Evolutionary conservation across 78 protist species (phyloP).

Genomic region (Dictyostelium citrinum): DNA sequence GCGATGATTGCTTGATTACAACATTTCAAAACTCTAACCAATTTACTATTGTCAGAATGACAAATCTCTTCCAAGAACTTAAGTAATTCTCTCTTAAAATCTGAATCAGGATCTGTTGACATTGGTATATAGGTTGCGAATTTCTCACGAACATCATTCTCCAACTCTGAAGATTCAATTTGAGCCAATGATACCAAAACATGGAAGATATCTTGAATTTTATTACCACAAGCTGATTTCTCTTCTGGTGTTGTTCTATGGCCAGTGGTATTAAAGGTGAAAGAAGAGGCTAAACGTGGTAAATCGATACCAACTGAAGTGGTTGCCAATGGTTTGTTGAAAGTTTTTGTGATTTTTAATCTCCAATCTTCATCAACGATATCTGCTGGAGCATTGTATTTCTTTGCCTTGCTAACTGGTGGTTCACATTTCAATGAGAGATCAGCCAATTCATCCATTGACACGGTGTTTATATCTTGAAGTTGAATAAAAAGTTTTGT

Average conservation of each 20-base stretch:
- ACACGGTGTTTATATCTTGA: conserved; percentile 25
- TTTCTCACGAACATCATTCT: not conserved
- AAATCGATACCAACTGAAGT: conserved; percentile 60
- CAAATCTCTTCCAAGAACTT: conserved; percentile 36
- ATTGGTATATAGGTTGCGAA: conserved; percentile 32
- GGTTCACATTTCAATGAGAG: conserved; percentile 45
- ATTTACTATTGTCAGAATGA: conserved; percentile 21
- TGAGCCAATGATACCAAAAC: not conserved
- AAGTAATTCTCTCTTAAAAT: conserved; percentile 43
- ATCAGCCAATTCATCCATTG: conserved; percentile 68
- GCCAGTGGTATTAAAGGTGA: not conserved
- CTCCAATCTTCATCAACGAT: conserved; percentile 36
- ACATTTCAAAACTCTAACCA: conserved; percentile 42
- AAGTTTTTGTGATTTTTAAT: conserved; percentile 24
- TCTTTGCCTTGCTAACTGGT: conserved; percentile 21
- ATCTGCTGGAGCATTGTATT: conserved; percentile 33
- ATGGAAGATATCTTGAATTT: conserved; percentile 26
- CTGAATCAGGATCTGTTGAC: conserved; percentile 46
- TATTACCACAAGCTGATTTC: not conserved
- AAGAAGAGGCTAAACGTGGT: conserved; percentile 42
- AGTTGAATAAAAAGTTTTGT: conserved; percentile 49
- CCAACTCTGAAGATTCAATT: not conserved
- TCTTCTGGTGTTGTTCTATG: not conserved
- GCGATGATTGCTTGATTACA: conserved; percentile 82
- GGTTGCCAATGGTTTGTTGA: conserved; percentile 4